Percentiles rank a stretch among this genome's conserved stretches.
These are phyloP conservation scores for Solanum piurae DNA, from an alignment of 257 asterid genomes.

Conservation along the genomic window DNA sequence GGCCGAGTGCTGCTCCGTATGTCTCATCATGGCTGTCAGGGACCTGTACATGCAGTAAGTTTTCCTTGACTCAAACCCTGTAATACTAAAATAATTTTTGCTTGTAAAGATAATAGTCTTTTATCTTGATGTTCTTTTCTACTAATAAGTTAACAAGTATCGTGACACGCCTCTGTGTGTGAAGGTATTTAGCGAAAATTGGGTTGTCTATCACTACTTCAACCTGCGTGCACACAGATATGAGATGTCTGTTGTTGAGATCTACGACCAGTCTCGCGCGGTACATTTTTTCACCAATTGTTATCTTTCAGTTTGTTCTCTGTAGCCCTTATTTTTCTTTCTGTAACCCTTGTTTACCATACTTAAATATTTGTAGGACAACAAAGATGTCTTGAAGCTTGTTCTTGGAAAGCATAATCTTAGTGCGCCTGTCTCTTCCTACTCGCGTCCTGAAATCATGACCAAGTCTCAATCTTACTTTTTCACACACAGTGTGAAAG, in stretches of 20 bases:
- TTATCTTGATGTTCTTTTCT: neutral
- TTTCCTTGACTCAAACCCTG: slow-evolving; percentile 1
- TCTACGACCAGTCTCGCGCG: slow-evolving; percentile 96
- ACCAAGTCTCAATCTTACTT: slow-evolving; percentile 86
- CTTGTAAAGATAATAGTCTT: neutral
- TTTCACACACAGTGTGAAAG: slow-evolving; percentile 68
- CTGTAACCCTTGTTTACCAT: slow-evolving; percentile 1
- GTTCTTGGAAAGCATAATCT: slow-evolving; percentile 86
- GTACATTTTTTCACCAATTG: slow-evolving; percentile 33
- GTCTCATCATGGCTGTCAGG: slow-evolving; percentile 94
- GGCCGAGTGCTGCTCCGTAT: slow-evolving; percentile 88
- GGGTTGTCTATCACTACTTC: slow-evolving; percentile 98
- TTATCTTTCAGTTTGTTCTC: neutral
- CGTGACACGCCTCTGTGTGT: neutral
- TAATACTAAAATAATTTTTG: neutral
- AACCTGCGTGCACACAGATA: slow-evolving; percentile 92
- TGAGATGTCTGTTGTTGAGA: slow-evolving; percentile 97
- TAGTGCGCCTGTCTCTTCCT: slow-evolving; percentile 79
- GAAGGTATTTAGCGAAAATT: slow-evolving; percentile 93
- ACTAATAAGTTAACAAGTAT: neutral
- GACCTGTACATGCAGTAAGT: slow-evolving; percentile 89
- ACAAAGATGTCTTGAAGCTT: slow-evolving; percentile 87
- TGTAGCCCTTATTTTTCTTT: neutral
- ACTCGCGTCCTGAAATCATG: slow-evolving; percentile 75
- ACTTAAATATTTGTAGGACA: slow-evolving; percentile 49